Base-by-base conservation (phyloP, 768 basidiomycete species). In the Podaxis sp. region DNA sequence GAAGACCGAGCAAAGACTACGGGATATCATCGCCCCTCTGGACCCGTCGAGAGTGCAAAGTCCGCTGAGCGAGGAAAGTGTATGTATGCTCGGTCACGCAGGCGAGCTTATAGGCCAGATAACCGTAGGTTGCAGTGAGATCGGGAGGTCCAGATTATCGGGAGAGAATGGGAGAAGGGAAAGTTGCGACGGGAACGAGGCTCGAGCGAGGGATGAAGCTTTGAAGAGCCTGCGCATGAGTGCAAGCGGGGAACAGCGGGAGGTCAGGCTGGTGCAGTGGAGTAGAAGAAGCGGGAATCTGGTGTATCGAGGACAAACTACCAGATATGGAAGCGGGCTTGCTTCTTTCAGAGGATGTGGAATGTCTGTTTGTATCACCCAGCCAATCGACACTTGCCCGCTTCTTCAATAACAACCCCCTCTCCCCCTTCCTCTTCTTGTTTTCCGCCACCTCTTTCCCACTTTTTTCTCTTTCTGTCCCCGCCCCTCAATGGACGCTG, bases 301-400 rank as follows among this genome's bases (percentile, higher is more conserved):
- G 26, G 46, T 55, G 69, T 68, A 64, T 64, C 17, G 39, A 62
- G 60, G 59, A 66, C 59, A 69, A 72, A 68, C 66, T 64, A 40
- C 76, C 74, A 38, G 66, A 75, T 70, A 71, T 66, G 74, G 76
- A 71, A 68, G 65, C 46, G 49, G 65, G 64, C 57, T 71, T 76
- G 69, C 82, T 84, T 82, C 79, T 79, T 77, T 73, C 74, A 78
- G 75, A 74, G 74, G 72, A 74, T 74, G 75, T 71, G 68, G 76
- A 78, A 84, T 83, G 77, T 78, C 77, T 70, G 73, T 73, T 76
- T 70, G 59, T 65, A 61, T 64, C 55, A 64, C 40, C 63, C 61
- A 60, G 57, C 55, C 62, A 65, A 57, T 71, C 75, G 76, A 76
- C 74, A 73, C 76, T 75, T 75, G 74, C 66, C 69, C 66, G 64